Evolutionary conservation across 164 flowering plant species (phyloP), one percentile per base, ranked within the genome.

Genomic region (Aristolochia californica): DNA sequence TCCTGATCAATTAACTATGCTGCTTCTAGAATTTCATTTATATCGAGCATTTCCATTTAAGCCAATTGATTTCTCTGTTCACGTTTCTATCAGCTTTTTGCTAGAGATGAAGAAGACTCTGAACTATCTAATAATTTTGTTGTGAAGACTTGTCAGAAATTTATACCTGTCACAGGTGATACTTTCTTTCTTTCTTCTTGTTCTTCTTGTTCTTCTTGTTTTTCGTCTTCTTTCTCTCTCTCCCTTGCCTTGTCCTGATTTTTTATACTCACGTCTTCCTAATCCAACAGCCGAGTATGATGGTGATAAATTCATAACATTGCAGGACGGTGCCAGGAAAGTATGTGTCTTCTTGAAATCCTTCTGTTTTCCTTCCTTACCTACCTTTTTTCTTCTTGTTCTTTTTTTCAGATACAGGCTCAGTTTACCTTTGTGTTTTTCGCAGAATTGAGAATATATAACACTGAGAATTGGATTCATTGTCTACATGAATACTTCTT

Each of bases 141-240:
- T 45, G 96, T 91, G 63, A 91, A 87, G 81, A 82, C 89, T 48
- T 91, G 98, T 80, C 93, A 82, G 74, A 88, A 78, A 67, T 77
- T 84, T 75, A 88, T 91, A 52, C 96, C 96, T 38, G 87, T 91
- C 23, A 84, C 96, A 27, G 43, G 98, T 91, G 85, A 70, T 16
- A 58, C 50, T 13, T 47, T 47, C 15, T 20, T 16, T 16, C 11
- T 10, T 28, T 18, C 18, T 16, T 55, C 34, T 2, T 40, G 11
- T 16, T 8, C 34, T 8, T 8, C 34, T 55, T n/a, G 18, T 8
- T 10, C 24, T n/a, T n/a, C n/a, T n/a, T n/a, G n/a, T n/a, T n/a
- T n/a, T 52, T 48, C 22, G 17, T 47, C 49, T 2, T 48, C 16
- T 13, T n/a, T 25, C 18, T 16, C 47, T 28, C 58, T 15, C 16